Evolutionary conservation across 2,329 filamentous ascomycete species (phyloP), one percentile per base, ranked within the genome.

Genomic region (Xylariaceae sp.): DNA sequence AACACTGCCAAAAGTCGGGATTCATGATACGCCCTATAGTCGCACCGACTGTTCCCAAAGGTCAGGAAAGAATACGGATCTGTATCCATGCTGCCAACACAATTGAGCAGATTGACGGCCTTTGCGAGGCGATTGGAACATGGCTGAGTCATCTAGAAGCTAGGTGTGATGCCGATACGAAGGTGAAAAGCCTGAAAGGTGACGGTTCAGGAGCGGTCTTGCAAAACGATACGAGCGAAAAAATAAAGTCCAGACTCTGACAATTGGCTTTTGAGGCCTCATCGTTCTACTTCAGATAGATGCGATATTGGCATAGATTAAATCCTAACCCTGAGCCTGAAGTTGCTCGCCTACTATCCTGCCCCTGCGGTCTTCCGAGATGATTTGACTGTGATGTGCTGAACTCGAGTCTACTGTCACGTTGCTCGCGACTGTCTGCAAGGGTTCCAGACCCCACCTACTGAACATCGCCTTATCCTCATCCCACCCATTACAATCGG

Each of bases 401-500:
- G 26, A n/a, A 9, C 3, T n/a, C 2, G 26, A n/a, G 5, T 55
- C 39, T 29, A 26, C 15, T 7, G n/a, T n/a, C 36, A 21, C 15
- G 5, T 42, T 41, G 50, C 53, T 57, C 13, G 39, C 50, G 9
- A 49, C 50, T 13, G 70, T 69, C 77, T 73, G 64, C 91, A 96
- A 96, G 1, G 91, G 89, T 66, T 83, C 80, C 53, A 94, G 75
- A 0, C 92, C 92, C 88, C 91, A 96, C 45, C 84, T 81, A 2
- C 86, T 82, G 74, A 96, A 95, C 85, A 96, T 90, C 35, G 77
- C 85, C 58, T 83, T 86, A 67, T 96, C 92, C 73, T 95, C 89
- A 58, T 94, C 91, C 89, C 90, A 96, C 24, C 91, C 90, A 63
- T 91, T 92, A 70, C 91, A 95, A 52, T 92, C 89, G 0, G 92